Evolutionary conservation across 202 grass and related monocot species (phyloP).

Genomic region (Musa balbisiana): DNA sequence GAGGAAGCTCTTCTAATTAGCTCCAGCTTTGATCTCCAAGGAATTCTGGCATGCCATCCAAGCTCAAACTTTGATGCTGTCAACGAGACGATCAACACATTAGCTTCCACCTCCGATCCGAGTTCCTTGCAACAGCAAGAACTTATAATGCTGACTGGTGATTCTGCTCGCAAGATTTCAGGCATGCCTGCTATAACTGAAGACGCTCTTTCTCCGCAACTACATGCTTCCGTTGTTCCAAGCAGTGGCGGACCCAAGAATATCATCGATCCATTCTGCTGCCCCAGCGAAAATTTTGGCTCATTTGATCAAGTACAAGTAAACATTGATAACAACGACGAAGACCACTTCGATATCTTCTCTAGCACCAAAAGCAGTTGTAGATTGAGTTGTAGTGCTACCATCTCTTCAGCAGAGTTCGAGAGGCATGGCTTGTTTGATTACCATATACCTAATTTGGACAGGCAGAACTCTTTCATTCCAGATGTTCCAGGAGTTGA

Average conservation of each 20-base stretch:
- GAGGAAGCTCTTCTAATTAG: not conserved
- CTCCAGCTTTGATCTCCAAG: not conserved
- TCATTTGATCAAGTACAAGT: not conserved
- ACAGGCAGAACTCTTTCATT: not conserved
- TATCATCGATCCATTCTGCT: not conserved
- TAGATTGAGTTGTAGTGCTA: not conserved
- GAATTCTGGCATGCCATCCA: not conserved
- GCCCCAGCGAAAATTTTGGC: not conserved
- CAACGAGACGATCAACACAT: not conserved
- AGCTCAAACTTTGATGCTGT: not conserved
- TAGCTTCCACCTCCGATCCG: not conserved
- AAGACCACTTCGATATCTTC: conserved; percentile 3
- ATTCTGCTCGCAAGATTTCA: too few species aligned
- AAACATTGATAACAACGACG: not conserved
- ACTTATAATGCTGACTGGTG: not conserved
- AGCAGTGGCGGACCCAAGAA: too few species aligned
- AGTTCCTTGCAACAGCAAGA: not conserved
- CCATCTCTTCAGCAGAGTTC: not conserved
- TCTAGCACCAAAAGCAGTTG: not conserved
- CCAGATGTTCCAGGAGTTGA: not conserved
- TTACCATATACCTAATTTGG: too few species aligned
- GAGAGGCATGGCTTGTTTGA: not conserved
- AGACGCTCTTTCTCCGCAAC: not conserved
- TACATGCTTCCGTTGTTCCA: too few species aligned
- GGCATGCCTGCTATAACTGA: not conserved